Evolutionary conservation across 306 rosid genomes (phyloP).

Genomic region (Quercus parvula): DNA sequence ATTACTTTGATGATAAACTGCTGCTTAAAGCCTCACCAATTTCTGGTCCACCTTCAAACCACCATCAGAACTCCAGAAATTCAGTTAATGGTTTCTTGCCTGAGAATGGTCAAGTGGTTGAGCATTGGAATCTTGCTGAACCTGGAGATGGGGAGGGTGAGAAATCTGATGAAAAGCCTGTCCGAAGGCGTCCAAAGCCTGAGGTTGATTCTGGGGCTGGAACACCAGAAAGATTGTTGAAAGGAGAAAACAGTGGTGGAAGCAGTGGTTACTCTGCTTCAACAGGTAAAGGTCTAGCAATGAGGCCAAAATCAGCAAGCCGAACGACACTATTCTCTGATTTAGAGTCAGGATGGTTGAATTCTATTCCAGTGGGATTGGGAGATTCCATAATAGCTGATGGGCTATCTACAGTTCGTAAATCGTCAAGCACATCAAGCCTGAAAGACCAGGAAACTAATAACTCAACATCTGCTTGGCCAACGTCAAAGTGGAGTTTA

Average conservation of each 20-base stretch:
- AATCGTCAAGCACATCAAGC: constrained; percentile 66
- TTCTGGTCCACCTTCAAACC: constrained; percentile 30
- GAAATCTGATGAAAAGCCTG: constrained; percentile 66
- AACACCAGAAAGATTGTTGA: constrained; percentile 54
- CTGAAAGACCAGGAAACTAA: constrained; percentile 68
- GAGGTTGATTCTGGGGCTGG: constrained; percentile 49
- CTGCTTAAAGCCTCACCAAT: constrained; percentile 42
- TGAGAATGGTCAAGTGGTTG: constrained; percentile 39
- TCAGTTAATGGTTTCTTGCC: constrained; percentile 40
- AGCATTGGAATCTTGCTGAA: constrained; percentile 32
- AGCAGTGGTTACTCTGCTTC: constrained; percentile 50
- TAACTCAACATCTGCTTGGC: constrained; percentile 49
- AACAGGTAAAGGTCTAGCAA: constrained; percentile 55
- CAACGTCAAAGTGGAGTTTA: constrained; percentile 61
- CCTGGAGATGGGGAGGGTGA: constrained; percentile 49
- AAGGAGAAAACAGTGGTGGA: constrained; percentile 53
- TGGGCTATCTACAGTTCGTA: constrained; percentile 44
- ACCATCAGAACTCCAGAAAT: constrained; percentile 37
- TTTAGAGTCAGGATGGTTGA: constrained; percentile 58
- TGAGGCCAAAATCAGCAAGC: constrained; percentile 73
- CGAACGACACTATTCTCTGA: constrained; percentile 41
- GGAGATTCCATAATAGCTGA: constrained; percentile 68
- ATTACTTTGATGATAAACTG: constrained; percentile 37
- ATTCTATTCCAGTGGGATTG: constrained; percentile 57
- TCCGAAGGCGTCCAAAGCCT: constrained; percentile 75